Evolutionary conservation across 306 rosid genomes (phyloP).

Genomic region (Aeschynomene evenia): DNA sequence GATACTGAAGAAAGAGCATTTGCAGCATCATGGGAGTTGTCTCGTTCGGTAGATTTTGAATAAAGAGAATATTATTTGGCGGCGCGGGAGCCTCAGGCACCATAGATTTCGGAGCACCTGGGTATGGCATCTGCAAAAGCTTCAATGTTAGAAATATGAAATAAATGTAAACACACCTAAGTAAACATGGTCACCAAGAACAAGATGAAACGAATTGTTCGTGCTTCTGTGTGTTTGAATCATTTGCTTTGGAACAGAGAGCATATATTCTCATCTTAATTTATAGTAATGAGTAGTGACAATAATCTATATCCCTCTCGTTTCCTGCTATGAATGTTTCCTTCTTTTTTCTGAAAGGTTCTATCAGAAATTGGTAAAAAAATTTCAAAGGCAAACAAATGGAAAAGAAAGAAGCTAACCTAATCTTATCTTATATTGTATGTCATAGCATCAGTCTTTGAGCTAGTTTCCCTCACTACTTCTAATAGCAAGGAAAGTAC

Average conservation of each 20-base stretch:
- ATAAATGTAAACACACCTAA: conserved; percentile 8
- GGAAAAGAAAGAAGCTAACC: neutral
- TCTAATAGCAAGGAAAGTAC: neutral
- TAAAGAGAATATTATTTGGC: conserved; percentile 87
- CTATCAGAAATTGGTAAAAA: neutral
- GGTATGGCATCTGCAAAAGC: conserved; percentile 73
- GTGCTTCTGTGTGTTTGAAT: conserved; percentile 24
- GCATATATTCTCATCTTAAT: conserved; percentile 9
- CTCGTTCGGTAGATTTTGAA: conserved; percentile 89
- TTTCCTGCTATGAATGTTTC: neutral
- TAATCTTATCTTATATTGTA: neutral
- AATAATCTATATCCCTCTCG: neutral
- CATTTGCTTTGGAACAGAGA: conserved; percentile 8
- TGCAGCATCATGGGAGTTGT: conserved; percentile 96
- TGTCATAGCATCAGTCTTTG: neutral
- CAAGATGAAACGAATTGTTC: neutral
- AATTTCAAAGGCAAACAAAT: conserved; percentile 10
- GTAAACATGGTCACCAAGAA: neutral
- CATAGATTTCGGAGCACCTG: conserved; percentile 79
- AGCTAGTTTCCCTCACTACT: neutral
- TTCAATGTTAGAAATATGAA: conserved; percentile 36
- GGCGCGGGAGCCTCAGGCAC: conserved; percentile 99
- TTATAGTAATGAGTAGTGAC: neutral
- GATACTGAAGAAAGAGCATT: conserved; percentile 90
- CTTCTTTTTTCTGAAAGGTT: conserved; percentile 3